phyloP scores from a whole-genome alignment of 441 rosid species.

The Arabidopsis hybrid region DNA sequence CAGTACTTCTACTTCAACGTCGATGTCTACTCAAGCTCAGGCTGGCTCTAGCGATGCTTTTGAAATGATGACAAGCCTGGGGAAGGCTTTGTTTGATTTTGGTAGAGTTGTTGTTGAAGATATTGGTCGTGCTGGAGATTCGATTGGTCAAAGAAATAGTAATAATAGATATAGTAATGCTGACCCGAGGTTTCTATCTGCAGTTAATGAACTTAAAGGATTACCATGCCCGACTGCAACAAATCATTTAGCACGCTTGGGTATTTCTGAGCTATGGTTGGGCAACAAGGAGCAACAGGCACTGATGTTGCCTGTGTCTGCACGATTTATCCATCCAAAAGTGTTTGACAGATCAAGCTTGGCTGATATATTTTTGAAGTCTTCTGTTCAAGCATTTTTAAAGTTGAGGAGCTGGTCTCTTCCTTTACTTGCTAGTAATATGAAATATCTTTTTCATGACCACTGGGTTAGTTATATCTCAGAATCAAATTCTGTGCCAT shows the following conservation, averaged over 20 bases:
- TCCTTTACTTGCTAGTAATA: slow-evolving; percentile 77
- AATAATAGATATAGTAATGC: slow-evolving; percentile 49
- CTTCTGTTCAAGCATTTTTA: slow-evolving; percentile 63
- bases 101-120: slow-evolving; percentile 98
- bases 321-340: slow-evolving; percentile 84
- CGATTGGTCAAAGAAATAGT: slow-evolving; percentile 51
- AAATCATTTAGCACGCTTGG: slow-evolving; percentile 74
- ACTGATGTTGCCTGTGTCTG: slow-evolving; percentile 80
- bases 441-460: slow-evolving; percentile 81
- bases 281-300: slow-evolving; percentile 90
- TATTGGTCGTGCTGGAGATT: slow-evolving; percentile 83
- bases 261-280: slow-evolving; percentile 86
- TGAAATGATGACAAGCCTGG: slow-evolving; percentile 96
- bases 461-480: slow-evolving; percentile 87
- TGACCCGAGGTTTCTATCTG: slow-evolving; percentile 58
- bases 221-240: slow-evolving; percentile 95
- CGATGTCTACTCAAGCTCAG: slow-evolving; percentile 56
- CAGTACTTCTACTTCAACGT: slow-evolving; percentile 48
- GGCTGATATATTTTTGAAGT: slow-evolving; percentile 67
- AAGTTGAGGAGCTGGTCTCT: slow-evolving; percentile 81
- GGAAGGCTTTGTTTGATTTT: slow-evolving; percentile 95
- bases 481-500: slow-evolving; percentile 74
- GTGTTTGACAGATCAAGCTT: slow-evolving; percentile 79
- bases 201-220: slow-evolving; percentile 78
- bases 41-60: slow-evolving; percentile 94